Conservation (phyloP, 805 yeast genomes). For the Torulaspora franciscae region DNA sequence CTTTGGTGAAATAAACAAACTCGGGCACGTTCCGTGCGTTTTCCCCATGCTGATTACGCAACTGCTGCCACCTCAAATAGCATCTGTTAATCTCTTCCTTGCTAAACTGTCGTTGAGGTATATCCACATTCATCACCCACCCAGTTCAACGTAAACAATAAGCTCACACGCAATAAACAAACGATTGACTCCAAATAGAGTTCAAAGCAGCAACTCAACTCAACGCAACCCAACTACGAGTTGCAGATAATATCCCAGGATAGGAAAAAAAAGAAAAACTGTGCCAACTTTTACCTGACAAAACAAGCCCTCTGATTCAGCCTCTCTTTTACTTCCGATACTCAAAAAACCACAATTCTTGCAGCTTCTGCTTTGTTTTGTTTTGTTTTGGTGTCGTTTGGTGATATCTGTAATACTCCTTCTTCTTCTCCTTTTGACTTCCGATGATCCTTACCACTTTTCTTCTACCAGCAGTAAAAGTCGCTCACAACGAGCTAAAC, state of each 20-base stretch:
- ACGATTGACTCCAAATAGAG: neutral
- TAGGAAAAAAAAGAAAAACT: neutral
- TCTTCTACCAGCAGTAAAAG: neutral
- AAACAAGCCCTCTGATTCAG: neutral
- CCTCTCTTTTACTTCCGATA: neutral
- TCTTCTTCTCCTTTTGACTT: neutral
- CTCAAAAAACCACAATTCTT: neutral
- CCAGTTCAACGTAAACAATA: neutral
- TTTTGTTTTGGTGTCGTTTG: neutral
- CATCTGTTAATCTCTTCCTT: conserved; percentile 38
- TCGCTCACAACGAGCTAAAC: neutral
- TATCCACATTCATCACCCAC: conserved; percentile 25
- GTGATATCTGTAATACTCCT: neutral
- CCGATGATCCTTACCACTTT: neutral
- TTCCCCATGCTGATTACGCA: conserved; percentile 35
- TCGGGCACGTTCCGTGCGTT: conserved; percentile 35
- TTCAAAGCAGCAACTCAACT: neutral
- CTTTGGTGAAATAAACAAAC: conserved; percentile 34
- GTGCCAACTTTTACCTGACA: neutral
- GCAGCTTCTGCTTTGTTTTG: conserved; percentile 1
- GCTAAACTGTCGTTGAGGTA: conserved; percentile 32
- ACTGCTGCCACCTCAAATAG: conserved; percentile 37
- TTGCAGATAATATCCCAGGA: neutral
- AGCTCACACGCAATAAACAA: neutral
- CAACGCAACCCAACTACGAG: neutral